These are phyloP conservation scores for Bipolaris bicolor DNA, from an alignment of 2,329 filamentous ascomycete genomes.

Conservation along the genomic window DNA sequence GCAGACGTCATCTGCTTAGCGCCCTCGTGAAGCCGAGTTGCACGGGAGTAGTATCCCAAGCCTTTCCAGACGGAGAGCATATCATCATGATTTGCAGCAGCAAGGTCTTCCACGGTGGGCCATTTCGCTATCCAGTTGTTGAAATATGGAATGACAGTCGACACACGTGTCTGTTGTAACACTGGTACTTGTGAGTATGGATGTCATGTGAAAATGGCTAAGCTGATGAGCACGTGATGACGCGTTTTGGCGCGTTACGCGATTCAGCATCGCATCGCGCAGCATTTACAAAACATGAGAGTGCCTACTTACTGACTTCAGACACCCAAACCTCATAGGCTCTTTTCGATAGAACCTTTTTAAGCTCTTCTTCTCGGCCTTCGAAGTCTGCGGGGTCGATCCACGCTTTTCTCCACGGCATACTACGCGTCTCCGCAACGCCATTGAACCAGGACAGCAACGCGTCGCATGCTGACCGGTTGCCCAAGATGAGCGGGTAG, in stretches of 20 bases:
- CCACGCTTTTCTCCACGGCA: slow-evolving; percentile 61
- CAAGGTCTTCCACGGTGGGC: slow-evolving; percentile 65
- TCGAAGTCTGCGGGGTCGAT: slow-evolving; percentile 52
- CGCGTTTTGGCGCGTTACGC: slow-evolving; percentile 12
- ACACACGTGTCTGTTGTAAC: slow-evolving; percentile 70
- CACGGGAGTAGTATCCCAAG: slow-evolving; percentile 69
- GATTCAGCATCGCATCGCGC: not conserved
- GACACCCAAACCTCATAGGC: slow-evolving; percentile 72
- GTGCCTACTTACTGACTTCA: slow-evolving; percentile 59
- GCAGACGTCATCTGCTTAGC: slow-evolving; percentile 57
- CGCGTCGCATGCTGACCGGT: slow-evolving; percentile 21
- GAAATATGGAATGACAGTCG: slow-evolving; percentile 68
- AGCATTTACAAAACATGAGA: not conserved
- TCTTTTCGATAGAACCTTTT: slow-evolving; percentile 56
- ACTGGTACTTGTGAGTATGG: slow-evolving; percentile 40
- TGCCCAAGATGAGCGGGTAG: slow-evolving; percentile 35
- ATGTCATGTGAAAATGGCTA: not conserved
- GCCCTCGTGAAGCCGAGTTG: slow-evolving; percentile 64
- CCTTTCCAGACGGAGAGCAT: slow-evolving; percentile 66
- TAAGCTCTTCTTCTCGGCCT: slow-evolving; percentile 40
- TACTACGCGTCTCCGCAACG: slow-evolving; percentile 40
- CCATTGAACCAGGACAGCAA: slow-evolving; percentile 42
- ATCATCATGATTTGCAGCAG: slow-evolving; percentile 60
- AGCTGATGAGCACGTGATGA: slow-evolving; percentile 19
- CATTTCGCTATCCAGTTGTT: slow-evolving; percentile 66